Evolutionary conservation across 805 yeast species (phyloP), one percentile per base, ranked within the genome.

Genomic region (Nadsonia fulvescens): DNA sequence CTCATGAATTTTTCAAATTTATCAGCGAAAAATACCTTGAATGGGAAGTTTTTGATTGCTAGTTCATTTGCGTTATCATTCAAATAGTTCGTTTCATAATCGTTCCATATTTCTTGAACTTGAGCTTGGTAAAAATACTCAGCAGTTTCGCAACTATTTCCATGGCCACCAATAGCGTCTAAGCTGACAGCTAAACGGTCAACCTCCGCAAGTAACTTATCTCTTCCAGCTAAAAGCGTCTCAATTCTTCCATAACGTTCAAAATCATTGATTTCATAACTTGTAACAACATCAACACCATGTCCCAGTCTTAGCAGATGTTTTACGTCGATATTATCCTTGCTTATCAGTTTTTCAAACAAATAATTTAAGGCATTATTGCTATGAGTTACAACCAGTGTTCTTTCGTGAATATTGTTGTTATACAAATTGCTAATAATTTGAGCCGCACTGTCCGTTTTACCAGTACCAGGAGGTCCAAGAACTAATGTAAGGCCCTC

Each of bases 401-500:
- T 49, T 8, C 42, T 33, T 22, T 44, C 48, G 8, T 27, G 21
- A 3, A 51, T 40, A 18, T 27, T 29, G 22, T 41, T 46, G 8
- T 33, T 34, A 8, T 28, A 11, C 6, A 47, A 22, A 2, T 35
- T 24, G n/a, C 35, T 25, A 2, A 51, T 28, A 5, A 48, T 32
- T 12, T 42, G 36, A 0, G 48, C 31, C 2, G 44, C 34, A 4
- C 49, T 28, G 4, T 37, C 43, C 2, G 57, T 49, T 32, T 69
- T 66, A 3, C 86, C 86, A 0, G 83, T 72, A 1, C 83, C 83
- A 4, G 83, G 83, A 2, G 83, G 82, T 0, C 82, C 83, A 42
- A 69, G 76, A 5, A 75, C 63, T 15, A 75, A 62, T 4, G 66
- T 50, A 5, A 75, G 44, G 3, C 70, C 69, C n/a, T 68, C 63